A percentile compares a stretch with the other conserved stretches of the same genome.
phyloP scores from a whole-genome alignment of 2,329 filamentous ascomycete species.

The Colletotrichum phormii region DNA sequence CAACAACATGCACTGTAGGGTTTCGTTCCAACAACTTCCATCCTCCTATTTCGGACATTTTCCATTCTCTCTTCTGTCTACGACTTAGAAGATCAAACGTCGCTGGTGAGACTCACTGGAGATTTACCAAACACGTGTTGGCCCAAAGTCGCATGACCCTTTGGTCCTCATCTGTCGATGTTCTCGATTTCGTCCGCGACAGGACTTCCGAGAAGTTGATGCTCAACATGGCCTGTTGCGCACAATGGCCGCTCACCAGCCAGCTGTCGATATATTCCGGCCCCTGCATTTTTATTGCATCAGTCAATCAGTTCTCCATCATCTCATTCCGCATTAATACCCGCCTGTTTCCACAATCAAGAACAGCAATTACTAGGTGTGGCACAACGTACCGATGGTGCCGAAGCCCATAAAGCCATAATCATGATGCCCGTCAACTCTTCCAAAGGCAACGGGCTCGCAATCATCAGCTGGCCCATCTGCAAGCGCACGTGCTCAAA shows the following conservation, averaged over 20 bases:
- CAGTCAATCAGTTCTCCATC: neutral
- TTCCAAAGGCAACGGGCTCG: constrained; percentile 52
- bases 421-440: constrained; percentile 55
- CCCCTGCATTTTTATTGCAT: constrained; percentile 1
- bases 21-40: too few species aligned
- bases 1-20: too few species aligned
- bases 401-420: constrained; percentile 44
- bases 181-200: constrained; percentile 47
- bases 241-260: constrained; percentile 55
- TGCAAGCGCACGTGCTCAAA: constrained; percentile 53
- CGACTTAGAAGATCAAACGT: neutral
- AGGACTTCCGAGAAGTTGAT: constrained; percentile 55
- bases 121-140: constrained; percentile 50
- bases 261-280: constrained; percentile 56
- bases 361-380: neutral
- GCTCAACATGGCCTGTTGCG: constrained; percentile 56
- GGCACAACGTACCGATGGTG: constrained; percentile 20
- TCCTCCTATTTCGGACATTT: neutral
- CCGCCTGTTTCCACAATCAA: neutral
- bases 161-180: constrained; percentile 47
- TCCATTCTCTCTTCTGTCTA: neutral
- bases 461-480: constrained; percentile 52
- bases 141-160: constrained; percentile 50
- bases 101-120: constrained; percentile 42
- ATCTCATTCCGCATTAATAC: neutral